Base-by-base conservation (phyloP, 805 yeast genomes). In the Ogataea parapolymorpha region DNA sequence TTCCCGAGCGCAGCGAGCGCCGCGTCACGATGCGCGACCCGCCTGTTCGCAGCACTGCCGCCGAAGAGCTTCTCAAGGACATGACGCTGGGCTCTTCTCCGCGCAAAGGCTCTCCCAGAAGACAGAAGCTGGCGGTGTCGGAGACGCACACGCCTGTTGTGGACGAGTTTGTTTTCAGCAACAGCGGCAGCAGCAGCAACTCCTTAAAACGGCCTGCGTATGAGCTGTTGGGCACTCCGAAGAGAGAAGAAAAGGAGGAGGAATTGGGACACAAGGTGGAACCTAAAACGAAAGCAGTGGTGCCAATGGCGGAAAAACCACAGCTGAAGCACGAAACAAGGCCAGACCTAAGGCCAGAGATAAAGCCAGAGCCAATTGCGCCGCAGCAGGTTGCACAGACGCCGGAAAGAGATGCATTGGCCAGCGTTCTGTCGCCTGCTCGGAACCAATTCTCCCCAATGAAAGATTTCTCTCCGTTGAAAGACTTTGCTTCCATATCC, bases 1-100 rank as follows among this genome's bases (percentile, higher is more conserved):
- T 58, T n/a, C 64, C 64, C 5, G 53, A 51, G 35, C 49, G 64
- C 39, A 57, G 53, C 34, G 56, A 54, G 38, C 45, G 54, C 4
- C 45, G 60, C 26, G 44, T 45, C 3, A 24, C 39, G 6, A 9
- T 34, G 22, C 46, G 48, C 16, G 50, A 45, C 31, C 44, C 50
- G 3, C 45, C 54, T 8, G 24, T 26, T 3, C 26, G 33, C 25
- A 22, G 20, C 22, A 20, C 31, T 14, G 23, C 41, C 12, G 36
- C 39, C 2, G 46, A 46, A n/a, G 42, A 35, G 11, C 17, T 49
- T n/a, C 27, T 44, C 3, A 27, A 26, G 36, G 49, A 49, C 11
- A 36, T 50, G 41, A 52, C 59, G 8, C 37, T 55, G 27, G 65
- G 65, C 3, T 61, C 66, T 14, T 58, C 65, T 11, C 66, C 66